Conservation (phyloP, 108 stramenopile species). For the Schizochytrium sp. region DNA sequence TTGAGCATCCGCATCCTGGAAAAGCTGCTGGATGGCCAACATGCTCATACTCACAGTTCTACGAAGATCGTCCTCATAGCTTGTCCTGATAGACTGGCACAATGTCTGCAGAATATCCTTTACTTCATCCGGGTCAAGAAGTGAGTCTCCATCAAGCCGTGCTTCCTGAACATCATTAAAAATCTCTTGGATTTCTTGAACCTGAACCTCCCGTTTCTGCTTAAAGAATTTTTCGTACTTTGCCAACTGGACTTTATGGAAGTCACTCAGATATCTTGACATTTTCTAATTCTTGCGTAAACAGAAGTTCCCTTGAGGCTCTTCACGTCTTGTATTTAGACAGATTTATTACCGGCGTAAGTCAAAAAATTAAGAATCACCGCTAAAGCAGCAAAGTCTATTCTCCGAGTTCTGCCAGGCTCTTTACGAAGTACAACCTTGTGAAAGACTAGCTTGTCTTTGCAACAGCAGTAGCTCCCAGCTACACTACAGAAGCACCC, state of each 20-base stretch:
- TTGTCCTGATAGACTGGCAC: constrained; percentile 34
- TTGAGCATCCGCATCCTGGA: constrained; percentile 34
- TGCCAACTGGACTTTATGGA: constrained; percentile 39
- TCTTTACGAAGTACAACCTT: no score
- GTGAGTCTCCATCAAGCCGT: constrained; percentile 29
- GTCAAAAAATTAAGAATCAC: no score
- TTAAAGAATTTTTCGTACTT: constrained; percentile 59
- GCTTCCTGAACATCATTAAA: constrained; percentile 24
- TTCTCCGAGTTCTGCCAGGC: no score
- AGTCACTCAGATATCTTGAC: constrained; percentile 9
- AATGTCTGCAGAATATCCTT: background rate
- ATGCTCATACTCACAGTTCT: constrained; percentile 60
- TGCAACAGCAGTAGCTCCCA: no score
- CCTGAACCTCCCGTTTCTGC: constrained; percentile 37
- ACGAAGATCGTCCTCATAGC: constrained; percentile 45
- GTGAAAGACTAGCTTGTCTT: no score
- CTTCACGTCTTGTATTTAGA: no score
- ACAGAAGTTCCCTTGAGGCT: background rate
- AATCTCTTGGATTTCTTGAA: constrained; percentile 52
- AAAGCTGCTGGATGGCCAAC: constrained; percentile 52
- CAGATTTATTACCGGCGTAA: no score
- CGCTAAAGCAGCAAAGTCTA: no score
- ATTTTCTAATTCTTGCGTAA: background rate
- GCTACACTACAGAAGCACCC: no score
- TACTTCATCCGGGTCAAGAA: constrained; percentile 37